A percentile compares a stretch with the other conserved stretches of the same genome.
Conservation (phyloP, 2,329 filamentous ascomycete species). For the Penicillium vulpinum region DNA sequence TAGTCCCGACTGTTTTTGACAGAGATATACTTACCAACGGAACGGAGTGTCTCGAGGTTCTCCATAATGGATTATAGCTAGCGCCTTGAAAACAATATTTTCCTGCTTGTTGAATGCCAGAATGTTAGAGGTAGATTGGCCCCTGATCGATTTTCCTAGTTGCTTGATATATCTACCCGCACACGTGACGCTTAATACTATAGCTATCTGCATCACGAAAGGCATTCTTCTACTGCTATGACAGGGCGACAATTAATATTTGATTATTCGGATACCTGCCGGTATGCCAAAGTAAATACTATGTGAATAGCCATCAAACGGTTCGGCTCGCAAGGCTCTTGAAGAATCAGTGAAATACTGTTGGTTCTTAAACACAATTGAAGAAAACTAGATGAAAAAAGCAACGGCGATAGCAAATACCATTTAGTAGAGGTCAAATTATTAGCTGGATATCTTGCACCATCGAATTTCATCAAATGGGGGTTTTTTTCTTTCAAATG, state of each 20-base stretch:
- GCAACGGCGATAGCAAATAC: background rate
- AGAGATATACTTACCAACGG: conserved; percentile 29
- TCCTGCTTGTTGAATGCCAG: background rate
- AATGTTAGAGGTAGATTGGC: background rate
- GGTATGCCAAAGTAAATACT: background rate
- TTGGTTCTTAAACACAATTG: background rate
- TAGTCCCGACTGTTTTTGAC: background rate
- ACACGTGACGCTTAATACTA: conserved; percentile 4
- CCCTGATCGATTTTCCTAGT: background rate
- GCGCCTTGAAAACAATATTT: background rate
- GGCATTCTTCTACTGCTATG: background rate
- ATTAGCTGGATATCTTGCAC: background rate
- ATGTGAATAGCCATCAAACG: background rate
- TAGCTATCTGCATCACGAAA: background rate
- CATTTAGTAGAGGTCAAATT: too few species aligned
- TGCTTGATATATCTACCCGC: conserved; percentile 2
- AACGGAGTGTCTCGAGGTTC: conserved; percentile 42
- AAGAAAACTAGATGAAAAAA: background rate
- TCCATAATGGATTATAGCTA: conserved; percentile 47
- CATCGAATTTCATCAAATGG: background rate
- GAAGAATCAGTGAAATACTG: background rate
- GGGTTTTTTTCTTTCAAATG: background rate
- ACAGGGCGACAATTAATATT: too few species aligned
- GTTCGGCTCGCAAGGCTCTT: background rate
- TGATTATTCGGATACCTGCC: too few species aligned